Base-by-base conservation (phyloP, 2,329 filamentous ascomycete genomes). In the Coccinonectria pachysandricola region DNA sequence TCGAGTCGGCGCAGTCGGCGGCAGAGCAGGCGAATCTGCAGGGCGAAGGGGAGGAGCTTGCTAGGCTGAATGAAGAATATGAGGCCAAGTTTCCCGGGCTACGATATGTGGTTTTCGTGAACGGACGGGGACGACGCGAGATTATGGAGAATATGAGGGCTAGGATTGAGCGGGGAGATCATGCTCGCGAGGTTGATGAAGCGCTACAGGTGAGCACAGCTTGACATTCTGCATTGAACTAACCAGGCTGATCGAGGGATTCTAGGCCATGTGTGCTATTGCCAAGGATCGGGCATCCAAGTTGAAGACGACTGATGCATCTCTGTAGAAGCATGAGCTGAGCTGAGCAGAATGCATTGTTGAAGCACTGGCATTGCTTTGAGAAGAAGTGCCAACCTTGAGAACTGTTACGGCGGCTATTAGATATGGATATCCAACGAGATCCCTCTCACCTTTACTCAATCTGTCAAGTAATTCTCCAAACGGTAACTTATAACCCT, bases 61-160 rank as follows among this genome's bases (percentile, higher is more conserved):
- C 59, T 6, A 49, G 47, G 15, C 54, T 94, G 43, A 95, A 95
- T 49, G 56, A 54, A 8, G 72, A 82, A 53, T 95, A 94, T 49
- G 87, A 94, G 53, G 60, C 60, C n/a, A 65, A 45, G 30, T 94
- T 88, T 52, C 84, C 85, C 0, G 84, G 87, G 0, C 52, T 95
- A 49, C 68, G 79, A 55, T 95, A 92, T 61, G 84, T 94, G 48
- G 82, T 88, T 11, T 95, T 94, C 52, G 88, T 95, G 30, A 87
- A 93, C 50, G 85, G 84, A 1, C 69, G 87, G 23, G 67, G 71
- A 20, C 65, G 85, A 30, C 65, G 70, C 2, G 70, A 72, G 35
- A 79, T 95, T 29, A 84, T 94, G 78, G 64, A 72, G 36, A 77
- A 94, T 45, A 93, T 94, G 82, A 68, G 68, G 36, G 52, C 57